These are phyloP conservation scores for Cladorrhinum samala DNA, from an alignment of 495 filamentous ascomycete species.

Conservation along the genomic window DNA sequence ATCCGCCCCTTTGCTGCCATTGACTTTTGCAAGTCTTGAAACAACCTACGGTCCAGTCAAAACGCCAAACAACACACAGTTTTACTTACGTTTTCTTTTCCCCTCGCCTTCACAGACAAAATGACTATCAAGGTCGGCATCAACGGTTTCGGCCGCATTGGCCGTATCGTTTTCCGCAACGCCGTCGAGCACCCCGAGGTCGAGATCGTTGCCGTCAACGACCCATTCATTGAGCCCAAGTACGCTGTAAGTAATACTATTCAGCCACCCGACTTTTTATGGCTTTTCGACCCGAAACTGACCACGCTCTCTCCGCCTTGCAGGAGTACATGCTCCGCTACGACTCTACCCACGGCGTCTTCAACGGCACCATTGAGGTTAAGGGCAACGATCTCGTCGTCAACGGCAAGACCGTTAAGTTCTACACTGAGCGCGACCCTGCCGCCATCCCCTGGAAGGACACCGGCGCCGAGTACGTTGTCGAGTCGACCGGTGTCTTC, in stretches of 20 bases:
- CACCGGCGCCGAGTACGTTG: conserved; percentile 88
- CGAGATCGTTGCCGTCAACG: conserved; percentile 93
- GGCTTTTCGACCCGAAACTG: conserved; percentile 8
- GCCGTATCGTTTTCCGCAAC: conserved; percentile 75
- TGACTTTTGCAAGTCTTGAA: not conserved
- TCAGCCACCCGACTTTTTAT: too few relatives aligned
- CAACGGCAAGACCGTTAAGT: conserved; percentile 93
- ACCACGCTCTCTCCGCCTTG: conserved; percentile 11
- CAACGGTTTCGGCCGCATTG: conserved; percentile 99
- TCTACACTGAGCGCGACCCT: conserved; percentile 93
- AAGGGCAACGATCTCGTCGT: conserved; percentile 71
- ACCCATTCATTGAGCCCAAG: conserved; percentile 97
- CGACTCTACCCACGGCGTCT: conserved; percentile 91
- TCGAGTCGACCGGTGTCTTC: conserved; percentile 99
- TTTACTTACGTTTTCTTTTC: conserved; percentile 6
- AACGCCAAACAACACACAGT: not conserved
- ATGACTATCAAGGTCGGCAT: conserved; percentile 74
- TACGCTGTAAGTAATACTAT: conserved; percentile 96
- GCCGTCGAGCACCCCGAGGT: conserved; percentile 80
- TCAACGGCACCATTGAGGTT: conserved; percentile 83
- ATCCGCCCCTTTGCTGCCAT: conserved; percentile 4
- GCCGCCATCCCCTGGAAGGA: conserved; percentile 84
- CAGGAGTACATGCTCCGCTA: conserved; percentile 99
- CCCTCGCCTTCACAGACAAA: conserved; percentile 22
- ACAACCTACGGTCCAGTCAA: conserved; percentile 5